Evolutionary conservation across 2,329 filamentous ascomycete genomes (phyloP).

Genomic region (Colletotrichum limetticola): DNA sequence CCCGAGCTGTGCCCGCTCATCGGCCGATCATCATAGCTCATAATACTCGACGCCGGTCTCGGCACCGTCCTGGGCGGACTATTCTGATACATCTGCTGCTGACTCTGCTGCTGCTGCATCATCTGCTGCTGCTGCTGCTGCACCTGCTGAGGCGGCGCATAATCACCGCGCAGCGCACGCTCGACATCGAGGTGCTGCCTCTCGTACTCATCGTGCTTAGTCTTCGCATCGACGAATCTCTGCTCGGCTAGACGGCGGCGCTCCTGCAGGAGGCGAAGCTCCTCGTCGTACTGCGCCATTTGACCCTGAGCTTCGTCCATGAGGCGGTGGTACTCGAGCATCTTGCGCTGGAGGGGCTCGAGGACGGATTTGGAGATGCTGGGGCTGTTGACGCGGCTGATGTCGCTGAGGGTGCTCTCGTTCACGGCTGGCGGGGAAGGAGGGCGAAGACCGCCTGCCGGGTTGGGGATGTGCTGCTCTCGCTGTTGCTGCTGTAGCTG

Average conservation of each 20-base stretch:
- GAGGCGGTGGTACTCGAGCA: constrained; percentile 53
- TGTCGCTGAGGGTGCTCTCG: constrained; percentile 38
- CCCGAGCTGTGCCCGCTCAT: constrained; percentile 29
- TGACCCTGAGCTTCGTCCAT: constrained; percentile 54
- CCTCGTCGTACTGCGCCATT: constrained; percentile 55
- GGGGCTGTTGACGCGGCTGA: constrained; percentile 57
- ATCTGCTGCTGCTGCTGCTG: constrained; percentile 11
- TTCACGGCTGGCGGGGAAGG: constrained; percentile 4
- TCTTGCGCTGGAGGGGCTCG: constrained; percentile 56
- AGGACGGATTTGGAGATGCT: constrained; percentile 55
- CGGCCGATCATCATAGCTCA: constrained; percentile 35
- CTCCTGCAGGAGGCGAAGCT: constrained; percentile 53
- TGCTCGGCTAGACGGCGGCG: constrained; percentile 52
- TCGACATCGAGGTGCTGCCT: constrained; percentile 55
- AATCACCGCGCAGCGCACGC: constrained; percentile 53
- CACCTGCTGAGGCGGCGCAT: constrained; percentile 19
- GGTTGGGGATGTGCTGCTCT: not conserved
- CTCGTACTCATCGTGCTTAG: constrained; percentile 56
- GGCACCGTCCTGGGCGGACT: constrained; percentile 25
- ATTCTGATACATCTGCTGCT: constrained; percentile 25
- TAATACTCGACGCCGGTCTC: constrained; percentile 28
- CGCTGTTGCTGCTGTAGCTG: not conserved
- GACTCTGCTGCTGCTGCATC: constrained; percentile 4
- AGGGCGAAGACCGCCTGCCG: constrained; percentile 2
- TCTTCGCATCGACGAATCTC: constrained; percentile 54